These are phyloP conservation scores for Marchantia paleacea DNA, from an alignment of 225 moss, liverwort and hornwort species.

Conservation along the genomic window DNA sequence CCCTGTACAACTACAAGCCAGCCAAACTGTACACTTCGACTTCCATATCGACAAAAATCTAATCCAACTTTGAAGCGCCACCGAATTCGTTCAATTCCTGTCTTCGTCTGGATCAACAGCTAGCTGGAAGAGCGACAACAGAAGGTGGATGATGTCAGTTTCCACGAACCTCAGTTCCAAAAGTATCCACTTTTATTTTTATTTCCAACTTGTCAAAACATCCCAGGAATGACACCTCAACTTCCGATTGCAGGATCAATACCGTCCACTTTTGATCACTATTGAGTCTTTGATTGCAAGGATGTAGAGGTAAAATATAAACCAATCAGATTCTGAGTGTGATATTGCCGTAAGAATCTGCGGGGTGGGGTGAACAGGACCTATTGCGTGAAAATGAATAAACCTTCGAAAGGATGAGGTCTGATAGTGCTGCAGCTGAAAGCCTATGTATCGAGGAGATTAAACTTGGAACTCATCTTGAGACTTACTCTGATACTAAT, in stretches of 20 bases:
- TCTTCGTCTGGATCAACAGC: slow-evolving; percentile 10
- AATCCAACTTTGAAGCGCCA: neutral
- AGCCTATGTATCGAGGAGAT: neutral
- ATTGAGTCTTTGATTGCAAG: neutral
- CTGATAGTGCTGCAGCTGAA: no score
- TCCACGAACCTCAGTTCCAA: neutral
- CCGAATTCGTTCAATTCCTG: neutral
- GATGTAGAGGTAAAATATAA: neutral
- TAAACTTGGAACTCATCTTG: neutral
- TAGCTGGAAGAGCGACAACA: slow-evolving; percentile 18
- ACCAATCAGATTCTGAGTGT: neutral
- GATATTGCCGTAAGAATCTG: neutral
- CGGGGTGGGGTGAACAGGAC: neutral
- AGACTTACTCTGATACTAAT: neutral
- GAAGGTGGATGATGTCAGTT: neutral
- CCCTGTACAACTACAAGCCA: slow-evolving; percentile 11
- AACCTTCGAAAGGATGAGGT: neutral
- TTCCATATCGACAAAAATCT: neutral
- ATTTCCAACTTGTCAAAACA: neutral
- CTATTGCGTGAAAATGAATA: neutral
- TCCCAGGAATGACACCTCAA: neutral
- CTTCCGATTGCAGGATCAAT: neutral
- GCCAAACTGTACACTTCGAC: slow-evolving; percentile 8
- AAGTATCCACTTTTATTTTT: no score
- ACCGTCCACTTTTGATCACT: neutral